Evolutionary conservation across 2,329 filamentous ascomycete genomes (phyloP).

Genomic region (Penicillium expansum): DNA sequence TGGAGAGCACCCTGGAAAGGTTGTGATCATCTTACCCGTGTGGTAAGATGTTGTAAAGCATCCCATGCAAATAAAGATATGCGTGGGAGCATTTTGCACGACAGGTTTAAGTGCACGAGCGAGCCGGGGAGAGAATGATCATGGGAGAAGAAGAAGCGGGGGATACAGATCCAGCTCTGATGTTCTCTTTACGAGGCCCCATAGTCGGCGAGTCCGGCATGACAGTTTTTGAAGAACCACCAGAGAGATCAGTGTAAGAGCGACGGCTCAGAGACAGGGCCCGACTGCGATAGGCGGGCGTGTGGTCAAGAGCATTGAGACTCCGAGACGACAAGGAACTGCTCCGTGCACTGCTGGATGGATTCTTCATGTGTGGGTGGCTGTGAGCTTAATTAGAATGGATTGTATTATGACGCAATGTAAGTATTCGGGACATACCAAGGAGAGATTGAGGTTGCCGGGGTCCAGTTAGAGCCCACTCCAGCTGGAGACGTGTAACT

Average conservation of each 20-base stretch:
- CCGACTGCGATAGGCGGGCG: slow-evolving; percentile 36
- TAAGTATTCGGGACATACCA: slow-evolving; percentile 38
- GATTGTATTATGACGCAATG: background rate
- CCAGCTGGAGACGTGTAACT: slow-evolving; percentile 46
- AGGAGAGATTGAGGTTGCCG: slow-evolving; percentile 49
- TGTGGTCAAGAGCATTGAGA: slow-evolving; percentile 40
- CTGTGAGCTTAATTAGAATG: slow-evolving; percentile 35
- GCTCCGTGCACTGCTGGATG: slow-evolving; percentile 33
- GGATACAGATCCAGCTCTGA: slow-evolving; percentile 38
- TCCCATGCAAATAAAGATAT: background rate
- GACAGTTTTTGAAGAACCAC: slow-evolving; percentile 37
- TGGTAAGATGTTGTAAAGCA: background rate
- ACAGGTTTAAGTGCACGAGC: slow-evolving; percentile 28
- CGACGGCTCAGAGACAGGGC: slow-evolving; percentile 25
- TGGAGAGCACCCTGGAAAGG: background rate
- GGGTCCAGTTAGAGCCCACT: slow-evolving; percentile 45
- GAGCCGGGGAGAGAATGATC: slow-evolving; percentile 36
- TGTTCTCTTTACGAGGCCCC: slow-evolving; percentile 39
- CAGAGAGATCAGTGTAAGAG: slow-evolving; percentile 33
- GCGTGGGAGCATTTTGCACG: background rate
- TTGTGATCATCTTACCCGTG: background rate
- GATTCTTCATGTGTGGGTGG: slow-evolving; percentile 41
- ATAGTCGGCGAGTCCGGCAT: slow-evolving; percentile 37
- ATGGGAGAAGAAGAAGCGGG: slow-evolving; percentile 41
- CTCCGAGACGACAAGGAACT: slow-evolving; percentile 41